Conservation (phyloP, 169 alveolate genomes). For the Fabrea salina region DNA sequence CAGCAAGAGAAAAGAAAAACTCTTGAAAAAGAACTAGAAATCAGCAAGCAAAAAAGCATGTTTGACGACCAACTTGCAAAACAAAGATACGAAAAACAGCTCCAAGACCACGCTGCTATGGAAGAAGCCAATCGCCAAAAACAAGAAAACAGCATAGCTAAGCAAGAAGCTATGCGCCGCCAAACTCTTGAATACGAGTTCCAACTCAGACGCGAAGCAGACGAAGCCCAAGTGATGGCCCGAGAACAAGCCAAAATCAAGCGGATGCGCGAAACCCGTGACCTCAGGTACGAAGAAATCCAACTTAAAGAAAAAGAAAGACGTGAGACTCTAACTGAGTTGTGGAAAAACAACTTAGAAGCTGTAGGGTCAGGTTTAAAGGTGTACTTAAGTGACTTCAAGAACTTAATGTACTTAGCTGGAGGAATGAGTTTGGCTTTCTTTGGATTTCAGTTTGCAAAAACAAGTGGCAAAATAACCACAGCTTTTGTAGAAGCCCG, state of each 20-base stretch:
- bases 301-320: constrained; percentile 26
- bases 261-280: background rate
- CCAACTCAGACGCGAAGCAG: constrained; percentile 12
- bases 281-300: constrained; percentile 15
- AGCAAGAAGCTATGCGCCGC: constrained; percentile 45
- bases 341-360: constrained; percentile 7
- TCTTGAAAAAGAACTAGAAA: constrained; percentile 51
- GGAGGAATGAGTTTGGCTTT: constrained; percentile 73
- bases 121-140: constrained; percentile 44
- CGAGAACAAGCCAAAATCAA: constrained; percentile 13
- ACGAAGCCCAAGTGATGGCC: background rate
- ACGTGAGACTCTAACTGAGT: background rate
- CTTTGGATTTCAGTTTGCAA: constrained; percentile 78
- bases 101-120: constrained; percentile 43
- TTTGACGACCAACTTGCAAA: constrained; percentile 52
- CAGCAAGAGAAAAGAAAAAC: constrained; percentile 53
- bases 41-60: constrained; percentile 53
- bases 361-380: constrained; percentile 16
- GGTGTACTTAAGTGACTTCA: constrained; percentile 1
- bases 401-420: constrained; percentile 52
- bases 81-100: constrained; percentile 46
- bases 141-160: constrained; percentile 52
- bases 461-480: constrained; percentile 58
- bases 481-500: constrained; percentile 59
- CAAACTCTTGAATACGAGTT: constrained; percentile 59